These are phyloP conservation scores for Cichorium intybus DNA, from an alignment of 140 eudicot species.

Conservation along the genomic window DNA sequence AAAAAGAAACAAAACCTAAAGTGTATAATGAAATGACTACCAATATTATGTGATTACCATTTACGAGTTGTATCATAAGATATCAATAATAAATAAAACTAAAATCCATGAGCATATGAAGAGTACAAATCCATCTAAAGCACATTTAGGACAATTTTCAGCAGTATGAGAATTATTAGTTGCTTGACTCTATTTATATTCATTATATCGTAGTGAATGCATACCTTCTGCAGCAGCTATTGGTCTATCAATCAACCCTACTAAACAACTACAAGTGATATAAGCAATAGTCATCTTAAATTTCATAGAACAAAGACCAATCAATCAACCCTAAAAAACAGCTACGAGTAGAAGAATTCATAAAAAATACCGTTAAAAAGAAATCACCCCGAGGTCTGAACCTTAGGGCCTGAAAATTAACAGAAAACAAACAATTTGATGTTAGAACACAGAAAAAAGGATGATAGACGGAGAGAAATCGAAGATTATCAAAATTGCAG, in stretches of 20 bases:
- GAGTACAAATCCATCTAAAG: background rate
- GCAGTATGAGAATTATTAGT: background rate
- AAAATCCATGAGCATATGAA: background rate
- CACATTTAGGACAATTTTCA: background rate
- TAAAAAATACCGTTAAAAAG: conserved; percentile 5
- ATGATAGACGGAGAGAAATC: background rate
- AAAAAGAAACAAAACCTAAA: too few species aligned
- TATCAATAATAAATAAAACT: too few species aligned
- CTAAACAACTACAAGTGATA: background rate
- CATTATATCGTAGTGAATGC: background rate
- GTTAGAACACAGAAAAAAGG: background rate
- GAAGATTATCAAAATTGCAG: background rate
- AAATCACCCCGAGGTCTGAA: conserved; percentile 9
- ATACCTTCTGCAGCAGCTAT: background rate
- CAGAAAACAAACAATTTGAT: background rate
- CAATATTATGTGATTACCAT: background rate
- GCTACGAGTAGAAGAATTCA: background rate
- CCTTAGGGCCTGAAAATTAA: conserved; percentile 23
- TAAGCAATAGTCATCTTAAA: background rate
- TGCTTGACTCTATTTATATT: background rate
- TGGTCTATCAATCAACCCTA: background rate
- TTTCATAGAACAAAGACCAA: background rate
- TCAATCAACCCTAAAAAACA: conserved; percentile 7
- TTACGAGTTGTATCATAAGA: background rate
- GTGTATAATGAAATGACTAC: background rate